These are phyloP conservation scores for Bolboschoenoplectus hybrid DNA, from an alignment of 202 grass and related monocot species.

Conservation along the genomic window DNA sequence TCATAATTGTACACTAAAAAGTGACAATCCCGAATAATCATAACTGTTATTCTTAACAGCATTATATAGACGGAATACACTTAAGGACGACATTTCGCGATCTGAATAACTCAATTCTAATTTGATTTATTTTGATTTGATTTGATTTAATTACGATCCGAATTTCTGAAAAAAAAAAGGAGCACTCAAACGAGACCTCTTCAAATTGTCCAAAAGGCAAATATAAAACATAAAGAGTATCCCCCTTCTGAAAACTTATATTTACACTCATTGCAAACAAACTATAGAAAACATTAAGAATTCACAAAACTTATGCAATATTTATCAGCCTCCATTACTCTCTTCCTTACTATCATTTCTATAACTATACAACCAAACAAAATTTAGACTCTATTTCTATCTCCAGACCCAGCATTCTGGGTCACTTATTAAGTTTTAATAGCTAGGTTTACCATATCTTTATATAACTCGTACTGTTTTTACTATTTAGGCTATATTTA, in stretches of 20 bases:
- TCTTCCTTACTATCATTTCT: background rate
- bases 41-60: too few species aligned
- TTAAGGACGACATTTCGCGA: too few species aligned
- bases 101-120: too few species aligned
- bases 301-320: background rate
- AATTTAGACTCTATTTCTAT: constrained; percentile 21
- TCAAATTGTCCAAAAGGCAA: background rate
- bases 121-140: too few species aligned
- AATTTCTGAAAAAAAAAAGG: too few species aligned
- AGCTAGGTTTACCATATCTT: background rate
- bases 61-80: too few species aligned
- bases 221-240: background rate
- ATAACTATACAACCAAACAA: constrained; percentile 21
- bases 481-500: background rate
- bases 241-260: constrained; percentile 21
- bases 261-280: constrained; percentile 3
- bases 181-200: background rate
- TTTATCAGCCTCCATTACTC: background rate
- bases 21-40: too few species aligned
- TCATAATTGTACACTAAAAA: too few species aligned
- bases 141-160: too few species aligned
- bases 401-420: background rate
- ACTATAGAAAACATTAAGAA: background rate
- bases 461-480: background rate
- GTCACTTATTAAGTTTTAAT: constrained; percentile 26